Percentiles rank a stretch among this genome's conserved stretches.
Evolutionary conservation across 176 grass and related monocot species (phyloP).

Genomic region (Panicum miliaceum): DNA sequence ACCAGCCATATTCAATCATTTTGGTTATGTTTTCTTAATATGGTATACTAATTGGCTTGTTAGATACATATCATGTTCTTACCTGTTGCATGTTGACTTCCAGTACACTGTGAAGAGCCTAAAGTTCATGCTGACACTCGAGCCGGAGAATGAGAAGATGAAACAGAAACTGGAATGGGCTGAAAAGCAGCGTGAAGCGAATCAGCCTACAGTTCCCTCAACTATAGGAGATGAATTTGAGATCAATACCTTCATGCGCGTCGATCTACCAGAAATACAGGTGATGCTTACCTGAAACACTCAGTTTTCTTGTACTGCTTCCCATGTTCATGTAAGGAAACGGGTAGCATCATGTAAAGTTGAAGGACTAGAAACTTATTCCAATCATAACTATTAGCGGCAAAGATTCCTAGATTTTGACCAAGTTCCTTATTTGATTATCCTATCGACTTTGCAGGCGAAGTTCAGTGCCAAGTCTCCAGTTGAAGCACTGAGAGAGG

Average conservation of each 20-base stretch:
- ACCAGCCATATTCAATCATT: background rate
- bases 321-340: background rate
- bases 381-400: background rate
- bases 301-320: background rate
- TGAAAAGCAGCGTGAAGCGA: slow-evolving; percentile 58
- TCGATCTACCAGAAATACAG: slow-evolving; percentile 88
- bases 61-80: slow-evolving; percentile 16
- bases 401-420: background rate
- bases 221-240: slow-evolving; percentile 89
- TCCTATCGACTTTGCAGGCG: slow-evolving; percentile 50
- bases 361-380: background rate
- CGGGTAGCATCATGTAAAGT: background rate
- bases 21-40: slow-evolving; percentile 10
- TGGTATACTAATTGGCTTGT: slow-evolving; percentile 8
- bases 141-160: slow-evolving; percentile 79
- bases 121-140: slow-evolving; percentile 75
- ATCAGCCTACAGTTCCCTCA: slow-evolving; percentile 77
- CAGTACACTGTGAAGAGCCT: slow-evolving; percentile 90
- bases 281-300: slow-evolving; percentile 29
- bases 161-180: slow-evolving; percentile 90
- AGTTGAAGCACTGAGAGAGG: slow-evolving; percentile 64
- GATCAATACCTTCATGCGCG: slow-evolving; percentile 94
- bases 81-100: slow-evolving; percentile 25
- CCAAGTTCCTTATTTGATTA: background rate
- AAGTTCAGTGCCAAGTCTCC: slow-evolving; percentile 64